Percentiles rank a stretch among this genome's conserved stretches.
phyloP scores from a whole-genome alignment of 768 basidiomycete genomes.

The Cubamyces sp. region DNA sequence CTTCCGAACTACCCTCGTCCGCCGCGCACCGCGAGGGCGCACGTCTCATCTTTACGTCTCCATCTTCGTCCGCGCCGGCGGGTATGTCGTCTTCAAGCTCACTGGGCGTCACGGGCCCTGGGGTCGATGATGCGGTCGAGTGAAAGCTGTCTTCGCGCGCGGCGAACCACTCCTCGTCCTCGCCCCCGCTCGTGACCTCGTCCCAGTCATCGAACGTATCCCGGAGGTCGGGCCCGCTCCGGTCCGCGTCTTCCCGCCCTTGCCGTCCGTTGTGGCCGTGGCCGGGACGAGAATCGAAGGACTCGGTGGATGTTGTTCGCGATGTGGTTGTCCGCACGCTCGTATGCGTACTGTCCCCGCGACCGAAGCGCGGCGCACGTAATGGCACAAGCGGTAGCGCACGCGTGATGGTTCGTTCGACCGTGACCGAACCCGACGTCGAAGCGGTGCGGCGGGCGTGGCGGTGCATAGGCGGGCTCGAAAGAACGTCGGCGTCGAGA shows the following conservation, averaged over 20 bases:
- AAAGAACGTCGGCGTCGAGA: constrained; percentile 57
- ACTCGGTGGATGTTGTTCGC: not conserved
- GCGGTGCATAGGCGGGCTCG: constrained; percentile 45
- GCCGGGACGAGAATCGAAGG: too few relatives aligned
- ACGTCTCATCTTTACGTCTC: constrained; percentile 23
- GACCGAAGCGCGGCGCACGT: constrained; percentile 11
- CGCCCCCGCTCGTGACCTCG: constrained; percentile 50
- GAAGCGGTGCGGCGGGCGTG: not conserved
- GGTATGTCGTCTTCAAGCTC: not conserved
- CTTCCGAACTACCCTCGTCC: constrained; percentile 21
- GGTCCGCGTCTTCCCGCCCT: constrained; percentile 11
- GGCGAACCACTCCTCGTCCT: constrained; percentile 42
- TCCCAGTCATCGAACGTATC: constrained; percentile 48
- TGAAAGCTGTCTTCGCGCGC: constrained; percentile 21
- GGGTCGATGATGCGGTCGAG: constrained; percentile 37
- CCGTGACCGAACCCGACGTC: not conserved
- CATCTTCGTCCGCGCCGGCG: constrained; percentile 31
- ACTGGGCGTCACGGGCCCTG: constrained; percentile 37
- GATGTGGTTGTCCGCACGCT: not conserved
- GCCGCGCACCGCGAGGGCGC: not conserved
- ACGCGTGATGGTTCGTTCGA: constrained; percentile 11
- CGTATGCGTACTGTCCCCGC: not conserved
- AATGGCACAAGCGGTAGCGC: constrained; percentile 18
- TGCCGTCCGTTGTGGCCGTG: not conserved
- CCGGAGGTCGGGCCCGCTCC: constrained; percentile 46